phyloP scores from a whole-genome alignment of 106 monocot species.

The Amphibolis antarctica region DNA sequence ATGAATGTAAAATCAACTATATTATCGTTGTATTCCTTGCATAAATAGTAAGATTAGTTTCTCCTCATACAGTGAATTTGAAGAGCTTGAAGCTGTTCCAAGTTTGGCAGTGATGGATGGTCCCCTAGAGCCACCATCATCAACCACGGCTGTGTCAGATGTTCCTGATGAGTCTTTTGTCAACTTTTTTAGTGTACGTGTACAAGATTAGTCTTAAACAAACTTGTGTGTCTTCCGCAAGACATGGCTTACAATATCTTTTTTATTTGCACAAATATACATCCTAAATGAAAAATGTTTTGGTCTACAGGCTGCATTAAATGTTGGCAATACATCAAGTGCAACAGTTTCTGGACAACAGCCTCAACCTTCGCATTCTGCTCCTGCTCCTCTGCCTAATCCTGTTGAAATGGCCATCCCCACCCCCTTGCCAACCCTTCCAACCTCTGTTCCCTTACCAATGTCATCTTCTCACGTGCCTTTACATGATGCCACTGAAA shows the following conservation, averaged over 20 bases:
- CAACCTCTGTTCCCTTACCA: constrained; percentile 15
- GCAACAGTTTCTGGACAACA: constrained; percentile 18
- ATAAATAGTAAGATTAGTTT: too few relatives aligned
- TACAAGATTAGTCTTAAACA: background rate
- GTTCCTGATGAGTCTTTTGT: constrained; percentile 27
- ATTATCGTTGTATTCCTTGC: too few relatives aligned
- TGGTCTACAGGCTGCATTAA: constrained; percentile 41
- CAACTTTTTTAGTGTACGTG: constrained; percentile 21
- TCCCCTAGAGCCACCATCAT: constrained; percentile 21
- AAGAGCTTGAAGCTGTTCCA: constrained; percentile 29
- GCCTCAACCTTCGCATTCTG: constrained; percentile 12
- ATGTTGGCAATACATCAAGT: constrained; percentile 25
- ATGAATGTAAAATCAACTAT: too few relatives aligned
- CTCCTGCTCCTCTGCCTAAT: constrained; percentile 19
- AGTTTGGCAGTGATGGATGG: constrained; percentile 23
- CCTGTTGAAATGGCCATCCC: constrained; percentile 23
- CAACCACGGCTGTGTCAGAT: background rate
- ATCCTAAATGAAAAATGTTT: constrained; percentile 1
- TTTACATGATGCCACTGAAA: constrained; percentile 24
- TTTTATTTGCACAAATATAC: background rate
- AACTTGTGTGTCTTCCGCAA: background rate
- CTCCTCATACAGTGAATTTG: constrained; percentile 8
- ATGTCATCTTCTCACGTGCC: constrained; percentile 31
- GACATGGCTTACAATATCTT: background rate
- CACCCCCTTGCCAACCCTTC: constrained; percentile 17